These are phyloP conservation scores for Trichomonas vaginalis DNA, from an alignment of 208 protist genomes.

Conservation along the genomic window DNA sequence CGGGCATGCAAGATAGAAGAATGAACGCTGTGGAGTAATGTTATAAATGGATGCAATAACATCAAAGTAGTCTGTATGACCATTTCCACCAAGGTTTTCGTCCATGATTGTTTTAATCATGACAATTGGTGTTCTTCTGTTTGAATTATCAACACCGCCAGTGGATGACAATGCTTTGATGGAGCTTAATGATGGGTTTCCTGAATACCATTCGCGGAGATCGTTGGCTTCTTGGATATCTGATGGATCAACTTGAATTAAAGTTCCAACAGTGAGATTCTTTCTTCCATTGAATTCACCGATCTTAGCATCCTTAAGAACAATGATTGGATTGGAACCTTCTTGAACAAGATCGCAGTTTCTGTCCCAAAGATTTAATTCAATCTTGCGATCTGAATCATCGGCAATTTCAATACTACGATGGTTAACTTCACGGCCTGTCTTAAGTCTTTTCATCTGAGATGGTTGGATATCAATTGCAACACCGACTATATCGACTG, in stretches of 20 bases:
- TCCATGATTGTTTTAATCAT: not conserved
- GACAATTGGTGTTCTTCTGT: not conserved
- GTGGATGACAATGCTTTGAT: not conserved
- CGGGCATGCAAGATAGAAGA: not conserved
- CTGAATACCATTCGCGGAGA: not conserved
- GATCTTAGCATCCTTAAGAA: not conserved
- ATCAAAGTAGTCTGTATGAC: not conserved
- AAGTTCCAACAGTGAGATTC: not conserved
- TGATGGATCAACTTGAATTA: not conserved
- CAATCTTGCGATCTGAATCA: not conserved
- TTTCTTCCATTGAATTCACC: not conserved
- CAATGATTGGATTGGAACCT: not conserved
- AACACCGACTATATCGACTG: not conserved
- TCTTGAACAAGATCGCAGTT: not conserved
- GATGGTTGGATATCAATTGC: not conserved
- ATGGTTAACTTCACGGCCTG: not conserved
- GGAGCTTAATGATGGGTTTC: too few species aligned
- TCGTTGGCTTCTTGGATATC: not conserved
- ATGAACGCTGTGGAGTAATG: not conserved
- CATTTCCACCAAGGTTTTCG: not conserved
- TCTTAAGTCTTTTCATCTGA: not conserved
- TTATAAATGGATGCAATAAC: not conserved
- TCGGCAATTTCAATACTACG: not conserved
- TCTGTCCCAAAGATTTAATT: not conserved
- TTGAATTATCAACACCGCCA: not conserved